Evolutionary conservation across 805 yeast genomes (phyloP), one percentile per base, ranked within the genome.

Genomic region (Zygosaccharomyces bailii): DNA sequence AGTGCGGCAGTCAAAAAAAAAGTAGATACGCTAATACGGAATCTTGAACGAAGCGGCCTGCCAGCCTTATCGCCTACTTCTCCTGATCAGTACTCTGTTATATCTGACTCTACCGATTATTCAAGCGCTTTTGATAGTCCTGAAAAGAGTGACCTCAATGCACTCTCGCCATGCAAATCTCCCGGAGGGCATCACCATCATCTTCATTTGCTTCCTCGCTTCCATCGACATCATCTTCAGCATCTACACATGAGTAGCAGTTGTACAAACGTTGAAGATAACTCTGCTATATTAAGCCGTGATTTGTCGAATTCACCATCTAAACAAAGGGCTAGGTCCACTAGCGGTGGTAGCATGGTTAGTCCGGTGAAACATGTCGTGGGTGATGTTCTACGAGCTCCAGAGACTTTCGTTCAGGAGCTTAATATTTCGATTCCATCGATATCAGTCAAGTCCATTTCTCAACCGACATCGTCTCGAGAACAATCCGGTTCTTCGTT

Each of bases 1-100:
- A 65, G 67, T 3, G 48, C 58, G 4, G 65, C 66, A 2, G 69
- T 82, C 39, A 67, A 68, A 39, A 57, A 67, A 2, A 67, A 68
- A 0, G 60, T 80, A 31, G 60, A 66, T 11, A 59, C 63, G 13
- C 61, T 67, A 29, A 36, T 61, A 6, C 29, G 39, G 4, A 36
- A 38, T 24, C 39, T 57, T 29, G 38, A 49, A 34, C 30, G 14
- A 14, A 25, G 23, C 17, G 31, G 20, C 13, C 9, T 37, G 30
- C 40, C 40, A n/a, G 6, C 40, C 23, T 25, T 37, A 7, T 31
- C 24, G 4, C 32, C 16, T 10, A 17, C 19, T 8, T 20, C 32
- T 2, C 21, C 23, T 13, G 30, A 16, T 4, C 14, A 11, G 13
- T 21, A 10, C 3, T 25, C 32, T 17, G 40, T 25, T 14, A 13